A percentile compares a stretch with the other conserved stretches of the same genome.
These are phyloP conservation scores for Penicillium sp. DNA, from an alignment of 2,329 filamentous ascomycete species.

Conservation along the genomic window DNA sequence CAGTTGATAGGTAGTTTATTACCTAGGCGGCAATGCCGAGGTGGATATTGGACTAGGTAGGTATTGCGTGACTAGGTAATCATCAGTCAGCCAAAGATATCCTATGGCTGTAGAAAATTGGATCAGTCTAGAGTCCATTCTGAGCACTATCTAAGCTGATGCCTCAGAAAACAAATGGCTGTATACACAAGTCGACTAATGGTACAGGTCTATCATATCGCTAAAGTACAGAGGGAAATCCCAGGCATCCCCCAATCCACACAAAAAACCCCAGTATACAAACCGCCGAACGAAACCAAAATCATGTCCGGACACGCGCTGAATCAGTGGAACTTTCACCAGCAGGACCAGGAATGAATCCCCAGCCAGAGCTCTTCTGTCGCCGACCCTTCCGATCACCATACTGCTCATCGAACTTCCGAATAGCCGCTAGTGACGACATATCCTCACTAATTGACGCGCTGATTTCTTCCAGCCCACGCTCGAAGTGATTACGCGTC, in stretches of 20 bases:
- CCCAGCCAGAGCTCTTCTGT: constrained; percentile 54
- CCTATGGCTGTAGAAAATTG: no score
- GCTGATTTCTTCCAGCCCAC: constrained; percentile 80
- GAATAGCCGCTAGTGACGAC: constrained; percentile 76
- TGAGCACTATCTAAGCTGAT: background rate
- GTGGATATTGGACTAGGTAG: no score
- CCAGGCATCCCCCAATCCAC: background rate
- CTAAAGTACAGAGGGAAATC: constrained; percentile 28
- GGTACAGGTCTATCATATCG: constrained; percentile 34
- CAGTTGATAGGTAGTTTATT: background rate
- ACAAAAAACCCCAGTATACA: constrained; percentile 1
- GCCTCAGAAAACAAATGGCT: background rate
- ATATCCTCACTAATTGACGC: constrained; percentile 94
- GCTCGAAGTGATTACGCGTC: constrained; percentile 70
- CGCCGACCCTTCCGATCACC: constrained; percentile 70
- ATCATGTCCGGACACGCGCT: constrained; percentile 42
- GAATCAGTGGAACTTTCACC: constrained; percentile 35
- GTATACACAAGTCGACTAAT: constrained; percentile 25
- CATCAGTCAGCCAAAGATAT: background rate
- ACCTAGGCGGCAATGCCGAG: no score
- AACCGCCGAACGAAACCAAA: background rate
- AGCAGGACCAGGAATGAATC: constrained; percentile 44
- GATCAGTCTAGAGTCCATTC: no score
- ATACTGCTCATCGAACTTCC: constrained; percentile 94
- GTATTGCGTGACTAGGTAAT: background rate